A percentile compares a stretch with the other conserved stretches of the same genome.
Conservation (phyloP, 805 yeast genomes). For the Kazachstania viticola region DNA sequence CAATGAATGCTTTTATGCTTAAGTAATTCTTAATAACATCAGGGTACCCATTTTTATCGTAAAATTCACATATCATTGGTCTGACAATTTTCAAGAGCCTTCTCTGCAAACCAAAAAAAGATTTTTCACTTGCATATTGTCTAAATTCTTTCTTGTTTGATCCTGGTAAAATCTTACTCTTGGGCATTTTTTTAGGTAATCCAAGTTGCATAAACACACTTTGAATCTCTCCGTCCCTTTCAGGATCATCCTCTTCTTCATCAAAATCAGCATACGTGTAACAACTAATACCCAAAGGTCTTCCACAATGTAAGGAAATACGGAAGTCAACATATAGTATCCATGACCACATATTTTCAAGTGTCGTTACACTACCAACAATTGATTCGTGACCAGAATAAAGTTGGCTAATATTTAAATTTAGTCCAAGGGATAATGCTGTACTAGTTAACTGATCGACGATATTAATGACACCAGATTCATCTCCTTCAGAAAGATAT, state of each 20-base stretch:
- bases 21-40: conserved; percentile 3
- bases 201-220: not conserved
- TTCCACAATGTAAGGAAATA: conserved; percentile 17
- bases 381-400: conserved; percentile 8
- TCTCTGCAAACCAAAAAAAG: conserved; percentile 7
- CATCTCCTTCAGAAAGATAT: conserved; percentile 15
- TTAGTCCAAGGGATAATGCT: conserved; percentile 15
- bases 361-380: conserved; percentile 12
- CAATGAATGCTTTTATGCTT: conserved; percentile 2
- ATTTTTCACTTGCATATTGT: conserved; percentile 1
- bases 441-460: conserved; percentile 9
- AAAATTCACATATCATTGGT: conserved; percentile 8
- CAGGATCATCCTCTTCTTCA: conserved; percentile 1
- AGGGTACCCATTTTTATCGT: conserved; percentile 7
- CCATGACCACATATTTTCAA: conserved; percentile 22
- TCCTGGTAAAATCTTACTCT: no score
- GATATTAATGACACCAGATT: conserved; percentile 11
- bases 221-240: no score
- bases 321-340: conserved; percentile 16
- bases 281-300: conserved; percentile 7
- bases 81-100: conserved; percentile 11
- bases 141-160: not conserved
- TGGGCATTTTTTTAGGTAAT: not conserved
- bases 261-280: conserved; percentile 4
- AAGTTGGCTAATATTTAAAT: conserved; percentile 10